A percentile compares a stretch with the other conserved stretches of the same genome.
Evolutionary conservation across 768 basidiomycete species (phyloP).

Genomic region (Amanita exitialis): DNA sequence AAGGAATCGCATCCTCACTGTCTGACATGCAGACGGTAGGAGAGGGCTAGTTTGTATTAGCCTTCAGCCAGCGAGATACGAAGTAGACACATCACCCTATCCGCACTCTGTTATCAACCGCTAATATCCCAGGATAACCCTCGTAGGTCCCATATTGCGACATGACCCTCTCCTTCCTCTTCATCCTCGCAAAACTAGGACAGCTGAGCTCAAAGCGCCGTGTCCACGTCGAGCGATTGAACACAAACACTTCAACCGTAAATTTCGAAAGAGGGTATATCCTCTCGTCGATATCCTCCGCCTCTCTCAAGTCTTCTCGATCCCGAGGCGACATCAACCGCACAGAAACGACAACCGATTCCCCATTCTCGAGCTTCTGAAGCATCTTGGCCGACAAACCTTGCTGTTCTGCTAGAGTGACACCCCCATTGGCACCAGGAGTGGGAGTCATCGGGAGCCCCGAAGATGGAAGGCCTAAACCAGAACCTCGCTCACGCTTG

Average conservation of each 20-base stretch:
- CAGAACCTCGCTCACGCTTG: conserved; percentile 42
- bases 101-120: conserved; percentile 68
- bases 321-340: conserved; percentile 29
- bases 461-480: conserved; percentile 3
- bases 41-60: conserved; percentile 43
- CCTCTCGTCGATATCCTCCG: conserved; percentile 21
- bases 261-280: conserved; percentile 71
- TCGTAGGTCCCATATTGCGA: conserved; percentile 12
- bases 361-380: conserved; percentile 23
- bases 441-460: conserved; percentile 47
- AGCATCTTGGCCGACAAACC: background rate
- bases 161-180: conserved; percentile 24
- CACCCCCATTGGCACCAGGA: conserved; percentile 42
- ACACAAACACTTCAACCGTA: conserved; percentile 80
- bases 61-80: background rate
- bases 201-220: conserved; percentile 70
- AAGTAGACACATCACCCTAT: conserved; percentile 50
- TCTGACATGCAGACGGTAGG: conserved; percentile 74
- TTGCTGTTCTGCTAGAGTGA: conserved; percentile 28
- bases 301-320: conserved; percentile 13
- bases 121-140: conserved; percentile 54
- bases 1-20: conserved; percentile 78
- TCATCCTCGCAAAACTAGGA: conserved; percentile 42
- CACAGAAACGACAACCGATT: conserved; percentile 64
- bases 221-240: conserved; percentile 69